Conservation (phyloP, 2,329 filamentous ascomycete genomes). For the Neonectria sp. region DNA sequence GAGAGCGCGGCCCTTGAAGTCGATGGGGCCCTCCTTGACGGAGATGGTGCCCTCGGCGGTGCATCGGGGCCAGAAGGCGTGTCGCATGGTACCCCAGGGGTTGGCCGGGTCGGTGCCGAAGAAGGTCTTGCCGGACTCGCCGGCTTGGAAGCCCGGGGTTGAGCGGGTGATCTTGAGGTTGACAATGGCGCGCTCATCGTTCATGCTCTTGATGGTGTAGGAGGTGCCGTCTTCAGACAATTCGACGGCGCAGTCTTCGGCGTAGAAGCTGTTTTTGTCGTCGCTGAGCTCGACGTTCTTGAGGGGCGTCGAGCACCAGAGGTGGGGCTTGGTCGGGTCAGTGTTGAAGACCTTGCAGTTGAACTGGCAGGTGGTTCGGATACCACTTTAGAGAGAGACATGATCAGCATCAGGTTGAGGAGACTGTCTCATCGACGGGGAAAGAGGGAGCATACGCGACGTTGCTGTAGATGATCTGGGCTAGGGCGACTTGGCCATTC, state of each 20-base stretch:
- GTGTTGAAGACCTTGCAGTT: constrained; percentile 92
- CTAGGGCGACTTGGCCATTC: constrained; percentile 81
- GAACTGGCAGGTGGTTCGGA: constrained; percentile 93
- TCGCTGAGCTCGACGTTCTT: constrained; percentile 87
- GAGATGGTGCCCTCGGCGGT: constrained; percentile 86
- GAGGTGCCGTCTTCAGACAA: constrained; percentile 86
- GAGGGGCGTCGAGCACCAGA: constrained; percentile 89
- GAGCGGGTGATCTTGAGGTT: constrained; percentile 85
- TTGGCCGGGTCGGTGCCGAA: constrained; percentile 89
- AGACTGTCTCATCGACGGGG: constrained; percentile 6
- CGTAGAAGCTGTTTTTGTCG: constrained; percentile 86
- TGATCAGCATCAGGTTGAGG: constrained; percentile 28
- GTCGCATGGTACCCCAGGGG: constrained; percentile 94
- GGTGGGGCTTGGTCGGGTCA: constrained; percentile 78
- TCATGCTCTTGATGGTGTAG: constrained; percentile 93
- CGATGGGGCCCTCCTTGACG: constrained; percentile 84
- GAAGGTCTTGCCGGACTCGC: constrained; percentile 85
- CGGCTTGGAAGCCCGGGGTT: constrained; percentile 86
- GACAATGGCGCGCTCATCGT: constrained; percentile 84
- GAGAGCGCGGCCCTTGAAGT: constrained; percentile 85
- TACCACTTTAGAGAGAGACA: constrained; percentile 71
- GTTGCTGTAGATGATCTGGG: constrained; percentile 98
- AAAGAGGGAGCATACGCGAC: constrained; percentile 77
- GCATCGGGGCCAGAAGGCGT: constrained; percentile 95
- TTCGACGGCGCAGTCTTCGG: constrained; percentile 87